These are phyloP conservation scores for Neonectria ditissima DNA, from an alignment of 2,329 filamentous ascomycete species.

Conservation along the genomic window DNA sequence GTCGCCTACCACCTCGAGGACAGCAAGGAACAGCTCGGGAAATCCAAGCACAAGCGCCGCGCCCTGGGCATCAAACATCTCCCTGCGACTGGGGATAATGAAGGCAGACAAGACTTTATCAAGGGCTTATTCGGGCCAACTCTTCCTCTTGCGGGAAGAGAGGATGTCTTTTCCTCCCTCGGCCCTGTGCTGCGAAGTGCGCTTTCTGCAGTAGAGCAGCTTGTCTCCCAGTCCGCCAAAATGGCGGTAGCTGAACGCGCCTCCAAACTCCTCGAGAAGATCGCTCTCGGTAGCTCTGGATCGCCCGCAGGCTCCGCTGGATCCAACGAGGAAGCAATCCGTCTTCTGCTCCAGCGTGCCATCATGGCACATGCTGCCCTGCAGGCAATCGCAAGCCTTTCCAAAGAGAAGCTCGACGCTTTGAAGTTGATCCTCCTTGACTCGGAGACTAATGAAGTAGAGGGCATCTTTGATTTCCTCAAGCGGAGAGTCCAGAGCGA, in stretches of 20 bases:
- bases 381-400: constrained; percentile 25
- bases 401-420: constrained; percentile 13
- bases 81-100: not conserved
- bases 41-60: not conserved
- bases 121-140: constrained; percentile 34
- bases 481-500: constrained; percentile 26
- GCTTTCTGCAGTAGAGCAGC: not conserved
- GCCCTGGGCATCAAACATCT: constrained; percentile 18
- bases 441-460: not conserved
- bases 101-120: constrained; percentile 15
- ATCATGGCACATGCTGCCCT: constrained; percentile 35
- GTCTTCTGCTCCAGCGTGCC: constrained; percentile 30
- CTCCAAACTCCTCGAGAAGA: constrained; percentile 19
- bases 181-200: constrained; percentile 26
- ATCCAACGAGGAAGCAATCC: constrained; percentile 15
- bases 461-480: constrained; percentile 32
- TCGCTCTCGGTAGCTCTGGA: not conserved
- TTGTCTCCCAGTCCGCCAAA: constrained; percentile 22
- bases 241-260: not conserved
- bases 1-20: constrained; percentile 10
- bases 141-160: constrained; percentile 22
- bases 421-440: constrained; percentile 23
- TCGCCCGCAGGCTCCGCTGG: not conserved
- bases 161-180: constrained; percentile 28
- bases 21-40: not conserved